These are phyloP conservation scores for Colletotrichum sp. DNA, from an alignment of 2,329 filamentous ascomycete species.

Conservation along the genomic window DNA sequence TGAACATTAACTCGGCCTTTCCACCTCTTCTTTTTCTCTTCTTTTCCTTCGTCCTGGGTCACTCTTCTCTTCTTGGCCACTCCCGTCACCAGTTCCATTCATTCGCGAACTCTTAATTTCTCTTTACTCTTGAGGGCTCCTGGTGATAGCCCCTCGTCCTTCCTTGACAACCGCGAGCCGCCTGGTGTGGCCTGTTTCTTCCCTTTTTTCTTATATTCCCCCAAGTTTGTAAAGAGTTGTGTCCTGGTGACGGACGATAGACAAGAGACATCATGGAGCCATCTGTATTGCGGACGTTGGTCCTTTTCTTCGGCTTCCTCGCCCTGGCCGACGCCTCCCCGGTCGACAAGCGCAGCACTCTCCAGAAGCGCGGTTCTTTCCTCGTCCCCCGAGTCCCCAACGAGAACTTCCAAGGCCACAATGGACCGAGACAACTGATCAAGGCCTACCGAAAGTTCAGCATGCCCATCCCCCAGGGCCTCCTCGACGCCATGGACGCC, in stretches of 20 bases:
- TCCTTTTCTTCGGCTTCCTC: slow-evolving; percentile 15
- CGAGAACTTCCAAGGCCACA: slow-evolving; percentile 54
- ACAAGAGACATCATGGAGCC: slow-evolving; percentile 13
- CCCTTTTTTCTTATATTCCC: not conserved
- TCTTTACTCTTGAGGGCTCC: slow-evolving; percentile 9
- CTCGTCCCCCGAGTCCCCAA: slow-evolving; percentile 64
- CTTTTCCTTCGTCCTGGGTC: not conserved
- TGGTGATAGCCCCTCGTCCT: slow-evolving; percentile 17
- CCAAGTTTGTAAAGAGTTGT: not conserved
- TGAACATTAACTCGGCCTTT: slow-evolving; percentile 9
- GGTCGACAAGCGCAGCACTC: slow-evolving; percentile 24
- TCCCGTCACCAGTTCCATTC: slow-evolving; percentile 4
- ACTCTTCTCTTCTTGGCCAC: slow-evolving; percentile 8
- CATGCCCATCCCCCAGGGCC: slow-evolving; percentile 51
- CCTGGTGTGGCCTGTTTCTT: slow-evolving; percentile 20
- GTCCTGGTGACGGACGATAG: slow-evolving; percentile 9
- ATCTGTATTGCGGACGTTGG: slow-evolving; percentile 9
- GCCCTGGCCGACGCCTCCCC: slow-evolving; percentile 29
- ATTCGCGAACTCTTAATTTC: slow-evolving; percentile 2
- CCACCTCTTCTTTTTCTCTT: not conserved
- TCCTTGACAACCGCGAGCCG: slow-evolving; percentile 2
- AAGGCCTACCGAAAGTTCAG: slow-evolving; percentile 74
- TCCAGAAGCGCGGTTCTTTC: slow-evolving; percentile 57
- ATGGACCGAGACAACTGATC: slow-evolving; percentile 66
- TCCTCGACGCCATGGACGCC: slow-evolving; percentile 41